Conservation (phyloP, 257 asterid genomes). For the Ophiorrhiza pumila region DNA sequence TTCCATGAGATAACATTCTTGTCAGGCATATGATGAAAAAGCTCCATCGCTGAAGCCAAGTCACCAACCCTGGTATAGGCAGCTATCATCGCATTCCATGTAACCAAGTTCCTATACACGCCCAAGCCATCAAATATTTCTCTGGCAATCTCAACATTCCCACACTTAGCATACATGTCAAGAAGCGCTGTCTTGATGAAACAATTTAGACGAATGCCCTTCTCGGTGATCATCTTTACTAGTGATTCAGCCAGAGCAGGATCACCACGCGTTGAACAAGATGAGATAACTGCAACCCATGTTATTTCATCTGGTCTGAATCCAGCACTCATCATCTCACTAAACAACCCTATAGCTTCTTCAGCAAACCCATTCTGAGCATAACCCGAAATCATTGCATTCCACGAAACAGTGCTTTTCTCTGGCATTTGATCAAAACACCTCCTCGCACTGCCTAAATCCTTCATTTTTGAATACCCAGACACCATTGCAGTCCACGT, state of each 20-base stretch:
- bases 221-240: conserved; percentile 37
- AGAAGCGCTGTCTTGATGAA: conserved; percentile 64
- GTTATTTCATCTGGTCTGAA: conserved; percentile 56
- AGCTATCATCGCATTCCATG: conserved; percentile 77
- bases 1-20: conserved; percentile 69
- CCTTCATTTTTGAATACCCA: conserved; percentile 54
- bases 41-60: conserved; percentile 45
- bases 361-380: conserved; percentile 50
- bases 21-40: conserved; percentile 55
- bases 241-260: conserved; percentile 39
- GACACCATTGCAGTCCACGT: conserved; percentile 78
- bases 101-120: conserved; percentile 35
- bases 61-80: conserved; percentile 58
- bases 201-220: conserved; percentile 27
- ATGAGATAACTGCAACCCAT: conserved; percentile 56
- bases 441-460: conserved; percentile 52
- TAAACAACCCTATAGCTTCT: conserved; percentile 50
- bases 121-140: conserved; percentile 54
- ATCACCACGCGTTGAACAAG: conserved; percentile 55
- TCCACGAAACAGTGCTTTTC: conserved; percentile 65
- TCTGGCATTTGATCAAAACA: conserved; percentile 60
- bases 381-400: conserved; percentile 73
- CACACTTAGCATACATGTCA: conserved; percentile 71
- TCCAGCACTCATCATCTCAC: conserved; percentile 49
- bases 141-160: conserved; percentile 51